Conservation (phyloP, 345 rosid species). For the Eucalyptus shirleyi region DNA sequence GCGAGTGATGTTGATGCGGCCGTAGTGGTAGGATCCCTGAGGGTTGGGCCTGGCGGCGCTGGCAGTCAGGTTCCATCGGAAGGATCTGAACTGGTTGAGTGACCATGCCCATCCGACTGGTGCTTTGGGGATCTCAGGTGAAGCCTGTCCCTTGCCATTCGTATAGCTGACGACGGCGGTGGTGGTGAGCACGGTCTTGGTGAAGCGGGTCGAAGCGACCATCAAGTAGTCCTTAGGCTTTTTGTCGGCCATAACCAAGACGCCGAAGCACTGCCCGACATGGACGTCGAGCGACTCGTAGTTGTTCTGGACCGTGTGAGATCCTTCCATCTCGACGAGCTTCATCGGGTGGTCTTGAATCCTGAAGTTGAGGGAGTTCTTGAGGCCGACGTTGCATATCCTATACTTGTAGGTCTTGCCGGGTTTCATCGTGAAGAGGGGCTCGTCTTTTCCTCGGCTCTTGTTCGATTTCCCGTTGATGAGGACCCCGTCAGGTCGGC, state of each 20-base stretch:
- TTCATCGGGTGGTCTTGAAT: constrained; percentile 13
- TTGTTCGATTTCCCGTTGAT: constrained; percentile 5
- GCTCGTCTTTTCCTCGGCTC: neutral
- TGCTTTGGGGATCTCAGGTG: constrained; percentile 6
- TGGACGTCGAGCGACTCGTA: constrained; percentile 17
- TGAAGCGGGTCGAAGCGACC: constrained; percentile 16
- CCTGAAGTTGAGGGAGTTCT: constrained; percentile 15
- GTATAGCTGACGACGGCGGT: constrained; percentile 6
- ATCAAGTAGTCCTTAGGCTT: constrained; percentile 14
- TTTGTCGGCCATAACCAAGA: constrained; percentile 10
- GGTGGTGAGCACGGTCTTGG: neutral
- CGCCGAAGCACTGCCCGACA: constrained; percentile 7
- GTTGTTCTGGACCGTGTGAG: constrained; percentile 12
- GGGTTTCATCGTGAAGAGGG: constrained; percentile 15
- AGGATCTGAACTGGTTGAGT: constrained; percentile 18
- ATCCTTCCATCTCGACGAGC: constrained; percentile 20
- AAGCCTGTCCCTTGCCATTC: constrained; percentile 4
- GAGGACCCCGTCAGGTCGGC: constrained; percentile 12
- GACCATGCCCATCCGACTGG: constrained; percentile 30
- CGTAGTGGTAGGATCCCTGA: constrained; percentile 25
- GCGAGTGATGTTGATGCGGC: constrained; percentile 18
- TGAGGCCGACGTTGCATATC: constrained; percentile 11
- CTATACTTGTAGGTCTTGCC: constrained; percentile 20
- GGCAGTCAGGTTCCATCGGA: constrained; percentile 25
- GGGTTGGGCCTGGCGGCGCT: constrained; percentile 29